Conservation (phyloP, 805 yeast genomes). For the Myxozyma sirexii region DNA sequence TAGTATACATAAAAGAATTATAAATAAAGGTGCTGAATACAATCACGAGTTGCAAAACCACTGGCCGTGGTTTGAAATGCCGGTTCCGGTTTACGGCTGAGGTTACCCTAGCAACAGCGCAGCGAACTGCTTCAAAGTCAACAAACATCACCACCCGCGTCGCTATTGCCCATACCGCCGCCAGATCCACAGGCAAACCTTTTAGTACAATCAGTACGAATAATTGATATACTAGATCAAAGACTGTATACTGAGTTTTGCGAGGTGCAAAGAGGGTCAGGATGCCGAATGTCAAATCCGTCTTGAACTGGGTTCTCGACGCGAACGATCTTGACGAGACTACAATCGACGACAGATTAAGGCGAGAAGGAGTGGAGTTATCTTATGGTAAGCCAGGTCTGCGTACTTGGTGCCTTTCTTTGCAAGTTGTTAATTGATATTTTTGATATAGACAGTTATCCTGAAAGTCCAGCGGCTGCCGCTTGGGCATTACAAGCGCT, state of each 20-base stretch:
- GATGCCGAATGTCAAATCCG: constrained; percentile 4
- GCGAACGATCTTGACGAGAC: constrained; percentile 19
- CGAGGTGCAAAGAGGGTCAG: too few relatives aligned
- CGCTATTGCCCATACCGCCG: background rate
- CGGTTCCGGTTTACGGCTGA: background rate
- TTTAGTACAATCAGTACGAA: too few relatives aligned
- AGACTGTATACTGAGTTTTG: background rate
- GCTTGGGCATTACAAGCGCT: constrained; percentile 35
- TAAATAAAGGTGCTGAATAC: too few relatives aligned
- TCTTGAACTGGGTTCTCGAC: constrained; percentile 26
- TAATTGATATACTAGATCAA: background rate
- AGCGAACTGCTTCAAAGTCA: background rate
- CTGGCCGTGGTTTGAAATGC: background rate
- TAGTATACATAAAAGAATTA: too few relatives aligned
- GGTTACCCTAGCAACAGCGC: constrained; percentile 8
- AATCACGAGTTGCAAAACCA: background rate
- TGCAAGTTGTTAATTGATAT: too few relatives aligned
- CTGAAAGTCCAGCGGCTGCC: constrained; percentile 33
- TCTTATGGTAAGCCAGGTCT: background rate
- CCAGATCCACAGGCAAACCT: background rate
- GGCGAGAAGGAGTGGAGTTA: constrained; percentile 15
- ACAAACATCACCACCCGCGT: background rate
- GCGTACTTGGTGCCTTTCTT: too few relatives aligned
- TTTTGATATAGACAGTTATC: constrained; percentile 22
- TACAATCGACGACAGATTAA: constrained; percentile 14